Evolutionary conservation across 2,329 filamentous ascomycete species (phyloP), one percentile per base, ranked within the genome.

Genomic region (Stemphylium beticola): DNA sequence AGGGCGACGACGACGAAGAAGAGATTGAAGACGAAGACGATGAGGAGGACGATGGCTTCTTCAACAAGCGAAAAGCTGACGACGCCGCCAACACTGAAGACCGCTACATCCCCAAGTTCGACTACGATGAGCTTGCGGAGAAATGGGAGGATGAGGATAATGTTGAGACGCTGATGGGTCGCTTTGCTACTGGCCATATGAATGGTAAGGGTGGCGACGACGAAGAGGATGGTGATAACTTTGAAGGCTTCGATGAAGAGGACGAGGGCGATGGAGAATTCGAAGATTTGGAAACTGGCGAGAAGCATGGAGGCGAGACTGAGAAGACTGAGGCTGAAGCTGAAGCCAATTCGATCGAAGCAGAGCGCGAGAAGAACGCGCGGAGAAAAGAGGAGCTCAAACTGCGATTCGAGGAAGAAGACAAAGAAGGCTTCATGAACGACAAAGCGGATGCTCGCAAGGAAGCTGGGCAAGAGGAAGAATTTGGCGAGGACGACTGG

Each of bases 401-500:
- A 73, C 81, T 96, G 47, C 87, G 96, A 1, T 99, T 99, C 71
- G 95, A 99, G 71, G 93, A 98, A 75, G 95, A 99, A 80, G 95
- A 99, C 72, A 85, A 91, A n/a, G 95, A 99, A 72, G 95, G 95
- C 0, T 93, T 97, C 73, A 87, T 90, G 68, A 96, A 96, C 69
- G 92, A 95, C 76, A 96, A 96, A 71, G 87, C 90, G 24, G 86
- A 88, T 45, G 89, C 89, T 10, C 84, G 89, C 32, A 82, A 85
- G 60, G 89, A 92, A 26, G 88, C 83, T 31, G 83, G 83, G 3
- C 81, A 86, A 5, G 86, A 93, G 48, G 81, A 86, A 54, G 89
- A 96, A 70, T 98, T 96, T 68, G 95, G 93, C 47, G 95, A 99
- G 76, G 95, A 99, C 72, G 91, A 99, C 51, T 99, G 96, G 96